Base-by-base conservation (phyloP, 139 green algal genomes). In the Haematococcus lacustris region DNA sequence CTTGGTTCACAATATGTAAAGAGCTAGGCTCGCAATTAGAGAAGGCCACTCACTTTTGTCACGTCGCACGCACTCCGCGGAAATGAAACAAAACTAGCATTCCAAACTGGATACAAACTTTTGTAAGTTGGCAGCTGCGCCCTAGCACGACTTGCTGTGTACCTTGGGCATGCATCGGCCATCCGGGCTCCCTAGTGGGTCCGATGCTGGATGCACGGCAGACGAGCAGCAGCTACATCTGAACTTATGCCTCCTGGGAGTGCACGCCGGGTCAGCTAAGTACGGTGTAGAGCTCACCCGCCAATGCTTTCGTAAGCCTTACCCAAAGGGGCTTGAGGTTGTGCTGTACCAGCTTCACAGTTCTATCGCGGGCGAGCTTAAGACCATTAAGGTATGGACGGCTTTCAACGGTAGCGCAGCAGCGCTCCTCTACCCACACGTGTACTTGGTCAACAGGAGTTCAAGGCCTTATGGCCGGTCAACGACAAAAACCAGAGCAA, bases 281-380 rank as follows among this genome's bases (percentile, higher is more conserved):
- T 30, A 69, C 13, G 67, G 66, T 2, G 26, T 85, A 4, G 78
- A 82, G 0, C 51, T 87, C 9, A 68, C n/a, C 25, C 63, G 38
- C 13, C 74, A 39, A 0, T 69, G 70, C 34, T 88, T 88, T 25
- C 64, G 82, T 1, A 79, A 77, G 17, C 79, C 63, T 2, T 84
- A 84, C 65, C 51, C 71, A 51, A 82, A 81, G 33, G 71, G 61
- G 2, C 66, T 88, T 35, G 82, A 88, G 61, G 43, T 78, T 32
- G 73, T 85, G 7, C 51, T 88, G 2, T 79, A 71, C 39, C 65
- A 73, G 1, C 53, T 76, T 1, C 81, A 83, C 51, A 47, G 2
- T 28, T 35, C 70, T 3, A 71, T 85, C 6, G 65, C 75, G 17
- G 82, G 82, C 0, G 74, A 74, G 28, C 28, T 21, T 0, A 64